Evolutionary conservation across 192 early-diverging fungal genomes (phyloP).

Genomic region (Backusella australiensis): DNA sequence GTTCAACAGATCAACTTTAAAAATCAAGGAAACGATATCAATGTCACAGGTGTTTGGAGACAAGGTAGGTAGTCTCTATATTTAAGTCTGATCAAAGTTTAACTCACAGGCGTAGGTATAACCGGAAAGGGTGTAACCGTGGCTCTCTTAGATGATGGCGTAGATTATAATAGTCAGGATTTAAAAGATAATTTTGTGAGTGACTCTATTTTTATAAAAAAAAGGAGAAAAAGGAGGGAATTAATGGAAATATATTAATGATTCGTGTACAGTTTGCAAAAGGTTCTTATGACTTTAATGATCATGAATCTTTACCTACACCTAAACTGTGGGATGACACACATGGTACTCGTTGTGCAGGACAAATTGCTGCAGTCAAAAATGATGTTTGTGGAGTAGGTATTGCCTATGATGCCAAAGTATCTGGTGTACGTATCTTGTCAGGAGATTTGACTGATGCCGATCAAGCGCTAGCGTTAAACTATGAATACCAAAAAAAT

Average conservation of each 20-base stretch:
- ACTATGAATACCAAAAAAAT: conserved; percentile 78
- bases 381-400: conserved; percentile 85
- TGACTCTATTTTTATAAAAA: neutral
- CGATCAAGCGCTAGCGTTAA: conserved; percentile 79
- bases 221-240: neutral
- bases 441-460: conserved; percentile 75
- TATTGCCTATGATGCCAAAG: conserved; percentile 70
- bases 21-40: conserved; percentile 67
- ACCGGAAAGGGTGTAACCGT: conserved; percentile 73
- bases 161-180: conserved; percentile 75
- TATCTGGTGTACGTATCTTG: conserved; percentile 79
- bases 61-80: conserved; percentile 43
- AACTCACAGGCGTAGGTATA: conserved; percentile 33
- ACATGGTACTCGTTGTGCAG: conserved; percentile 88
- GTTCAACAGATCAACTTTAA: conserved; percentile 19
- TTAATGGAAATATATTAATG: neutral
- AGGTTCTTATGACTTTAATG: conserved; percentile 89
- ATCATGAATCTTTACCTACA: conserved; percentile 61
- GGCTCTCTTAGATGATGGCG: conserved; percentile 82
- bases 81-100: neutral
- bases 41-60: conserved; percentile 77
- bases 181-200: conserved; percentile 70
- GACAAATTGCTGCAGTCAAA: conserved; percentile 76
- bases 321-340: conserved; percentile 69
- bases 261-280: conserved; percentile 40